Evolutionary conservation across 169 alveolate species (phyloP).

Genomic region (Theileria luwenshuni): DNA sequence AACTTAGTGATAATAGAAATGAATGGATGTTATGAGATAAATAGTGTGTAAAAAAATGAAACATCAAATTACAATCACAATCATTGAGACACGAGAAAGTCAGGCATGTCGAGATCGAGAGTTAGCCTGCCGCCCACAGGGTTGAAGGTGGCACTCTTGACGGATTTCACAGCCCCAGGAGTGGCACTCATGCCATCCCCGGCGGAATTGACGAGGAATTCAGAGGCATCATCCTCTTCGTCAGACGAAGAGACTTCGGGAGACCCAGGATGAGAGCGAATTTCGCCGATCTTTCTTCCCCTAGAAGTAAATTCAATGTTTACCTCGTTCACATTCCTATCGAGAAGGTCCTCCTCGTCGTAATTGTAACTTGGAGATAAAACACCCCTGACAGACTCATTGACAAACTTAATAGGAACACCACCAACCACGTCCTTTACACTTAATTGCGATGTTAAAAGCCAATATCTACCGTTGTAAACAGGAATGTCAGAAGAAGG

Average conservation of each 20-base stretch:
- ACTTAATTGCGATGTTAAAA: conserved; percentile 44
- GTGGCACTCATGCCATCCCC: conserved; percentile 29
- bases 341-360: neutral
- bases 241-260: conserved; percentile 19
- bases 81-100: neutral
- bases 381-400: conserved; percentile 18
- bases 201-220: conserved; percentile 9
- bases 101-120: conserved; percentile 63
- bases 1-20: no score
- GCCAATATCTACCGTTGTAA: conserved; percentile 67
- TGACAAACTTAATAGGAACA: neutral
- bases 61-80: no score
- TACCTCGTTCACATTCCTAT: neutral
- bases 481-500: conserved; percentile 59
- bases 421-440: conserved; percentile 62
- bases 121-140: conserved; percentile 44
- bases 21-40: no score
- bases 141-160: conserved; percentile 47
- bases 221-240: conserved; percentile 15
- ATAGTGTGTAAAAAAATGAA: no score
- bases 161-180: conserved; percentile 58
- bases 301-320: conserved; percentile 3
- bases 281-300: conserved; percentile 19
- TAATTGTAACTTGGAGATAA: neutral
- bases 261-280: conserved; percentile 4